Evolutionary conservation across 2,329 filamentous ascomycete species (phyloP), one percentile per base, ranked within the genome.

Genomic region (Fusarium scirpi): DNA sequence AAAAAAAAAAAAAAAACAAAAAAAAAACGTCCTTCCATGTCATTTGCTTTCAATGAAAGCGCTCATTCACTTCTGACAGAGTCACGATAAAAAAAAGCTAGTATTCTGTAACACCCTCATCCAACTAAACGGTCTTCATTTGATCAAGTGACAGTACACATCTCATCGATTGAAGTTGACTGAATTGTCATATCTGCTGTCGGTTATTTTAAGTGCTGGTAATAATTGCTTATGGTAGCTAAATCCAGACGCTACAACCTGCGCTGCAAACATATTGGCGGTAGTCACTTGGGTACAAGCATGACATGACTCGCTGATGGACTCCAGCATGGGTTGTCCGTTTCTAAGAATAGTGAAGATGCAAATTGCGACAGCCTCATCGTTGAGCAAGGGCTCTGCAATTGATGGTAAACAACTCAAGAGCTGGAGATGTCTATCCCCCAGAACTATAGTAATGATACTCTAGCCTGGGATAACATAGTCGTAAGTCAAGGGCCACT

Each of bases 261-360:
- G 16, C 3, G 2, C 8, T 34, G 2, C 2, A 6, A 38, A 5
- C 5, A 18, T 38, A 2, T 16, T 10, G 9, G 5, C 10, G 1
- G 6, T 2, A 11, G 0, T 10, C 1, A 1, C 1, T n/a, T n/a
- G 1, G 29, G 18, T 11, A 38, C 6, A 4, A 38, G 1, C 6
- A 38, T 38, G 4, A 11, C 18, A 38, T 1, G 10, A 2, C 9
- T 6, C 5, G 2, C 6, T n/a, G 6, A 4, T n/a, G 2, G 10
- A 11, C 1, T 4, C 8, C 10, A n/a, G 18, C 5, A n/a, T 38
- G 3, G 9, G 34, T n/a, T 4, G 6, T 10, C 10, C 10, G 3
- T n/a, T n/a, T 11, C 5, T 7, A n/a, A 11, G 9, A 6, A 11
- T 6, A 7, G 10, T 18, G 0, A n/a, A 38, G 18, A 11, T n/a